phyloP scores from a whole-genome alignment of 2,329 filamentous ascomycete species.

The Apiospora aurea region DNA sequence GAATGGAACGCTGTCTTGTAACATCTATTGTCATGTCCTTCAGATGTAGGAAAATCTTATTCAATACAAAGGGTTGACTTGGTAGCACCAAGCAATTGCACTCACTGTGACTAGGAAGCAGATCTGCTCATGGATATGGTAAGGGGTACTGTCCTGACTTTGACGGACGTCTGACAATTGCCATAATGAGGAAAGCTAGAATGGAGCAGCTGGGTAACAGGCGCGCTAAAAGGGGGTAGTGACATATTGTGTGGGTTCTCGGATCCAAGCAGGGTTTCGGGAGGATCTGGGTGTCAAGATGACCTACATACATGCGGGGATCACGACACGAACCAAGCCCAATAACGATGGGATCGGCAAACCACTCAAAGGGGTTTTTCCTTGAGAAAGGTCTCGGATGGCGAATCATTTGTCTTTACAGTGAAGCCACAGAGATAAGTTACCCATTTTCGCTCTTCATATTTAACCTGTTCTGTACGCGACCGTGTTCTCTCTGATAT shows the following conservation, averaged over 20 bases:
- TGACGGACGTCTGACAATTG: neutral
- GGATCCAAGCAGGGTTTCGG: neutral
- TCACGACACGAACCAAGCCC: neutral
- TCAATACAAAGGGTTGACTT: neutral
- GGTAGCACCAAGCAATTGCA: neutral
- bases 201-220: neutral
- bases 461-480: neutral
- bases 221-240: neutral
- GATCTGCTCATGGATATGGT: neutral
- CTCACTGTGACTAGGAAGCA: neutral
- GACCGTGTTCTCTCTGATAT: too few species aligned
- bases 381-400: too few species aligned
- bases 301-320: neutral
- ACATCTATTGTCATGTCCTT: neutral
- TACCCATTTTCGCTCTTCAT: neutral
- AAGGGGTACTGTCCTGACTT: neutral
- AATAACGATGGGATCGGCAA: neutral
- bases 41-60: neutral
- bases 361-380: neutral
- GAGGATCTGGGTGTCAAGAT: neutral
- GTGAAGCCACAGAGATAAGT: neutral
- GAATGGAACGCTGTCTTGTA: neutral
- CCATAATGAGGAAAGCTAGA: neutral
- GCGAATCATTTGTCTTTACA: neutral
- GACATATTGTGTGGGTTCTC: neutral